phyloP scores from a whole-genome alignment of 2,329 filamentous ascomycete genomes.

The Exophiala spinifera region DNA sequence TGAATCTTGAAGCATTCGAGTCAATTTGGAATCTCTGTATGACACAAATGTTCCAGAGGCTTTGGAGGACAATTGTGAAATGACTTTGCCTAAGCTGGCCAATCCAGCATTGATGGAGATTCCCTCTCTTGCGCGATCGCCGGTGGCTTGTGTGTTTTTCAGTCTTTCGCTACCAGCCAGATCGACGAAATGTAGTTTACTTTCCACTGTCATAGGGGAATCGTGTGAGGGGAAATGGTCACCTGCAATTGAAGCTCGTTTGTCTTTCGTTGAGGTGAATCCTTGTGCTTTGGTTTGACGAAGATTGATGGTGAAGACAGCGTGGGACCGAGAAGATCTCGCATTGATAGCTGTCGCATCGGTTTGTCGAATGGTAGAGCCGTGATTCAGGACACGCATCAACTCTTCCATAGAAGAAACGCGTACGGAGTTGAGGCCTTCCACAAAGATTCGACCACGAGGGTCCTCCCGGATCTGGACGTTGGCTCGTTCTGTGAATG shows the following conservation, averaged over 20 bases:
- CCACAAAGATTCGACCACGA: slow-evolving; percentile 91
- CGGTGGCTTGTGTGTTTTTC: slow-evolving; percentile 95
- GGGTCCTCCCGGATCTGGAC: slow-evolving; percentile 94
- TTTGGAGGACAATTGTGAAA: slow-evolving; percentile 91
- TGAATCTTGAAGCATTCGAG: slow-evolving; percentile 90
- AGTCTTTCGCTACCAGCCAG: slow-evolving; percentile 92
- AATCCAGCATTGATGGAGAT: slow-evolving; percentile 98
- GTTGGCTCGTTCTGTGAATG: slow-evolving; percentile 65
- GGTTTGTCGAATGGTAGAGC: slow-evolving; percentile 90
- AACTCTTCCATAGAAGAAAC: slow-evolving; percentile 92
- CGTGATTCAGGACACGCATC: slow-evolving; percentile 83
- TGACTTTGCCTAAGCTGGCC: slow-evolving; percentile 93
- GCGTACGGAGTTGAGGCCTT: slow-evolving; percentile 80
- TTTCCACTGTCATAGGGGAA: slow-evolving; percentile 80
- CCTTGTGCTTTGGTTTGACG: slow-evolving; percentile 61
- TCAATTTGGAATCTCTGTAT: slow-evolving; percentile 96
- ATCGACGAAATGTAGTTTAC: slow-evolving; percentile 98
- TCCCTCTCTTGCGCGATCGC: slow-evolving; percentile 89
- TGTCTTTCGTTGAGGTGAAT: slow-evolving; percentile 69
- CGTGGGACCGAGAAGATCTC: slow-evolving; percentile 94
- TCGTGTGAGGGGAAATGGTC: slow-evolving; percentile 70
- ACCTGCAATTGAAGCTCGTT: slow-evolving; percentile 80
- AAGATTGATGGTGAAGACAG: slow-evolving; percentile 92
- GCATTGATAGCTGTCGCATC: slow-evolving; percentile 97
- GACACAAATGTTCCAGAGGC: slow-evolving; percentile 87